Conservation (phyloP, 2,329 filamentous ascomycete genomes). For the Sporothrix luriei region DNA sequence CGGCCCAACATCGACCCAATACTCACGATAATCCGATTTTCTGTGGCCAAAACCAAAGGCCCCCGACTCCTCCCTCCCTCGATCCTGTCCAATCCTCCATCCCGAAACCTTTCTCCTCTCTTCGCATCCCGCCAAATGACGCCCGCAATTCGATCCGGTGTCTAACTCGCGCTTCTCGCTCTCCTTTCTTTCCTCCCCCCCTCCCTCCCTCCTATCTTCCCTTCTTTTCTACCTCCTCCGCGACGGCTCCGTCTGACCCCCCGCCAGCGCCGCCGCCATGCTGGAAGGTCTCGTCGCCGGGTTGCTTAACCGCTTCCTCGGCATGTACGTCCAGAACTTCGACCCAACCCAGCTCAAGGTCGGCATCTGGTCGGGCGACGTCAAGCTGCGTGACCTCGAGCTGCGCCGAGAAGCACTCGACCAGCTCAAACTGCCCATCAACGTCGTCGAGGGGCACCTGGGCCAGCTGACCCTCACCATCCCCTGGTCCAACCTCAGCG, state of each 20-base stretch:
- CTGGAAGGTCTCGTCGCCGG: constrained; percentile 96
- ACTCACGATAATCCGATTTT: neutral
- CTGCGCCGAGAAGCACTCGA: constrained; percentile 93
- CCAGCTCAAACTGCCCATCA: constrained; percentile 93
- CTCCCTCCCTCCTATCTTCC: neutral
- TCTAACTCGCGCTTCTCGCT: neutral
- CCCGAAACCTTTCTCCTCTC: neutral
- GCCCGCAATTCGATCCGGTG: neutral
- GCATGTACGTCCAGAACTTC: constrained; percentile 99
- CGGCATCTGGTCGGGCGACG: constrained; percentile 98
- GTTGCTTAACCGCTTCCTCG: constrained; percentile 97
- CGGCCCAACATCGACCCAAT: constrained; percentile 13
- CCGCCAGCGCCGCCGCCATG: constrained; percentile 64
- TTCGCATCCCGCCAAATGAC: constrained; percentile 20
- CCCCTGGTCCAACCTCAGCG: constrained; percentile 94
- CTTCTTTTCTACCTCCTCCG: neutral
- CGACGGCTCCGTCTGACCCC: neutral
- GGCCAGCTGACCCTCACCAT: constrained; percentile 90
- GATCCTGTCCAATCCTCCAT: neutral
- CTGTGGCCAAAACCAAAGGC: neutral
- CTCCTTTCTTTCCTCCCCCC: neutral
- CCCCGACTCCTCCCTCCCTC: neutral
- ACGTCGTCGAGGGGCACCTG: constrained; percentile 93
- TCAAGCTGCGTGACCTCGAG: constrained; percentile 90
- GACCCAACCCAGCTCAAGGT: constrained; percentile 97